Evolutionary conservation across 1,284 basidiomycete species (phyloP), one percentile per base, ranked within the genome.

Genomic region (Austropuccinia psidii): DNA sequence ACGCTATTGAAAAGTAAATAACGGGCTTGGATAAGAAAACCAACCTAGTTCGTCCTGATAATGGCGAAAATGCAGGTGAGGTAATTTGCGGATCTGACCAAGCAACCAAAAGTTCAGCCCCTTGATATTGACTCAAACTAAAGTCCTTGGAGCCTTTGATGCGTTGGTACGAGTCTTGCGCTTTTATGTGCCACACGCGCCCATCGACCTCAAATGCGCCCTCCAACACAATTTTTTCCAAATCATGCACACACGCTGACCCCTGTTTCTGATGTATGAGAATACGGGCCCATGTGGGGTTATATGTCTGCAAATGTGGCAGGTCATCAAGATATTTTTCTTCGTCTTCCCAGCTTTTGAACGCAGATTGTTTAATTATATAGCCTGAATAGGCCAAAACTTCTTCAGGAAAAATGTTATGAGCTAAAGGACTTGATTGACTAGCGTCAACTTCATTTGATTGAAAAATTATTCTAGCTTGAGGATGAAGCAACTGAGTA

Each of bases 301-400:
- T 21, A 41, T 21, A 55, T 69, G 52, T 21, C n/a, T n/a, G n/a
- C 5, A 11, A 0, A 5, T 65, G 15, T 33, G 17, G 37, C 39
- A 19, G 52, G 31, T 41, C 19, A 55, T 54, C 27, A 62, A 39
- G 27, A 27, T 8, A n/a, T 9, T 15, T 11, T 55, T 54, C 45
- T 37, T 67, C 65, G 15, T 4, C 15, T 50, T 50, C 52, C 65
- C 65, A 67, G 9, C 13, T 55, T 15, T 54, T 39, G 7, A 67
- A 47, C 19, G 21, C 29, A 21, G 65, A 67, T 52, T 54, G 49
- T 21, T 41, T 27, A 37, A 69, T 69, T 4, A 69, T 41, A 50
- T 54, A 69, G 2, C 66, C 66, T 41, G 66, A 57, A 21, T 69
- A 69, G 11, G 66, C 66, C 7, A 69, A 17, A 29, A 69, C 50